Base-by-base conservation (phyloP, 139 green algal species). In the Chlorella vulgaris region DNA sequence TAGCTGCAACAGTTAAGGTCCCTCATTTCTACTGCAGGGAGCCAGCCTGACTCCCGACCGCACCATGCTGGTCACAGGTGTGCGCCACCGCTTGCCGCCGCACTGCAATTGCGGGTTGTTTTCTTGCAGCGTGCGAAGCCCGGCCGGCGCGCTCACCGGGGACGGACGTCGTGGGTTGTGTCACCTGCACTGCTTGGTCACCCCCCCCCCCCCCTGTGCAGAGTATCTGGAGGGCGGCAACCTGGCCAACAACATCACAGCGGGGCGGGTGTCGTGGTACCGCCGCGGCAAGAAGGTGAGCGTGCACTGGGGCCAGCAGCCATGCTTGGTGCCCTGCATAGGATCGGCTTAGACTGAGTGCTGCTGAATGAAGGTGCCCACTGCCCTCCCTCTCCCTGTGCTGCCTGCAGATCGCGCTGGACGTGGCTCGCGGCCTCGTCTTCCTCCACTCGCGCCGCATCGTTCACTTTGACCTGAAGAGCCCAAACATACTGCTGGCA, bases 61-160 rank as follows among this genome's bases (percentile, higher is more conserved):
- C 31, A 89, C 86, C 6, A 82, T 90, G 63, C 67, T 91, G 58
- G 84, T 91, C 28, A 89, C 67, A n/a, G n/a, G n/a, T n/a, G n/a
- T n/a, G n/a, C n/a, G n/a, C n/a, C n/a, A n/a, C n/a, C n/a, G n/a
- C n/a, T n/a, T n/a, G n/a, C n/a, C n/a, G n/a, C n/a, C n/a, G n/a
- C n/a, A n/a, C n/a, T n/a, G n/a, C n/a, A n/a, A n/a, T n/a, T n/a
- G n/a, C n/a, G n/a, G n/a, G n/a, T n/a, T n/a, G n/a, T n/a, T n/a
- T n/a, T n/a, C n/a, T n/a, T n/a, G n/a, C n/a, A n/a, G n/a, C n/a
- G n/a, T n/a, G n/a, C n/a, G n/a, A n/a, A n/a, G n/a, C n/a, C n/a
- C n/a, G n/a, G n/a, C n/a, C n/a, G n/a, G n/a, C n/a, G n/a, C n/a
- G n/a, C n/a, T n/a, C n/a, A n/a, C n/a, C n/a, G n/a, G n/a, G n/a